Base-by-base conservation (phyloP, 306 rosid species). In the Quercus alba region DNA sequence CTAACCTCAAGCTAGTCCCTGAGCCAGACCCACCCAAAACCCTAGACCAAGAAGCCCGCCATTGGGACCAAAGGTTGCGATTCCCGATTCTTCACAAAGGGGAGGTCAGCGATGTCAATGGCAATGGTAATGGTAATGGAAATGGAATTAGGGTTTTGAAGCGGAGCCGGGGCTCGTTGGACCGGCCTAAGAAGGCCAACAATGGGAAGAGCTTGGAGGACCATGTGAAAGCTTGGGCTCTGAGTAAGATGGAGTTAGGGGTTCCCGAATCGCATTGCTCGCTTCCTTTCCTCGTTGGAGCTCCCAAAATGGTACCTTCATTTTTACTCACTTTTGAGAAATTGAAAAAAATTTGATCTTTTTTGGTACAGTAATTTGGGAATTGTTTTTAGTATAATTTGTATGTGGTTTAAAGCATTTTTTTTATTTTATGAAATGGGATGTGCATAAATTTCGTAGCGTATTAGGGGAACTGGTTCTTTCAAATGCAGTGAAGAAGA, bases 251-350 rank as follows among this genome's bases (percentile, higher is more conserved):
- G 79, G 78, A 85, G 70, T 80, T 71, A 8, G 92, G 90, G 23
- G 35, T 81, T 80, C 57, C 76, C 5, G 67, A 77, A 31, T 58
- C 84, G 21, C 81, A 80, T 7, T 70, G 82, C 85, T 82, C 84
- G n/a, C 83, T 92, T 51, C 95, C 99, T 0, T 94, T 94, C 73
- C 97, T 92, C 20, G 74, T 51, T 2, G 94, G 90, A 13, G 82
- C 92, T 35, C 86, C 89, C 8, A 90, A 83, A 78, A 81, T 87
- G 97, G 97, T 94, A 83, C 21, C 21, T 54, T 30, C 30, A 46
- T 64, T 52, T 61, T 25, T 28, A 28, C 25, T 57, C 51, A 2
- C 17, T 62, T 62, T 62, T 23, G n/a, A 25, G 26, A 25, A 8
- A 12, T 56, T n/a, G 61, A 19, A n/a, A 18, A 19, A n/a, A 38